Conservation (phyloP, 306 rosid species). For the Gastrolobium bilobum region DNA sequence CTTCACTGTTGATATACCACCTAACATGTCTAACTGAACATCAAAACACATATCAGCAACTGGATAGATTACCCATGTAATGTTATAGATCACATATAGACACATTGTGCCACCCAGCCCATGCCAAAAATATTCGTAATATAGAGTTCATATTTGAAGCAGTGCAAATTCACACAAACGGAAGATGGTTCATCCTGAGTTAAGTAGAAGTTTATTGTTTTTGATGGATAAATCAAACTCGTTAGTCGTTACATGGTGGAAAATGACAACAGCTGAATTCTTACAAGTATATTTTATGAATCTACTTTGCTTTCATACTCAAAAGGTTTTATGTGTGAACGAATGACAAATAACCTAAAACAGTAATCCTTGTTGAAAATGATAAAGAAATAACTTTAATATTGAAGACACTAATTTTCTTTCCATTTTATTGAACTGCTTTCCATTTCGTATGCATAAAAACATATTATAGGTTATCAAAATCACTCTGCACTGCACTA, state of each 20-base stretch:
- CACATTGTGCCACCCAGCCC: neutral
- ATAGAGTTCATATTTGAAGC: neutral
- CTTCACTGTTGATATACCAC: constrained; percentile 7
- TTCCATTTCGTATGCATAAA: neutral
- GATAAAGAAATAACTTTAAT: neutral
- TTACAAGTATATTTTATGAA: neutral
- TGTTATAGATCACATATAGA: neutral
- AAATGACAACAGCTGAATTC: neutral
- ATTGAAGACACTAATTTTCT: neutral
- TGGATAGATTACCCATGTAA: constrained; percentile 8
- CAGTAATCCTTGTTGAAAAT: constrained; percentile 3
- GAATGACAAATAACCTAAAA: neutral
- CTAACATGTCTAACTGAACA: constrained; percentile 29
- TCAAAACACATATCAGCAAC: constrained; percentile 14
- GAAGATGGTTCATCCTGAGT: neutral
- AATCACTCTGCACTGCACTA: constrained; percentile 12
- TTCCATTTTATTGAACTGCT: neutral
- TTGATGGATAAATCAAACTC: neutral
- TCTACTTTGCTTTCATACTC: neutral
- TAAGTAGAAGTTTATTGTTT: neutral
- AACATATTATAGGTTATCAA: neutral
- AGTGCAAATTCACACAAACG: constrained; percentile 1
- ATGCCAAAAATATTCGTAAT: neutral
- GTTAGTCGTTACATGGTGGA: neutral
- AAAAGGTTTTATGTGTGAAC: neutral